Evolutionary conservation across 352 stramenopile genomes (phyloP).

Genomic region (Elongisporangium anandrum): DNA sequence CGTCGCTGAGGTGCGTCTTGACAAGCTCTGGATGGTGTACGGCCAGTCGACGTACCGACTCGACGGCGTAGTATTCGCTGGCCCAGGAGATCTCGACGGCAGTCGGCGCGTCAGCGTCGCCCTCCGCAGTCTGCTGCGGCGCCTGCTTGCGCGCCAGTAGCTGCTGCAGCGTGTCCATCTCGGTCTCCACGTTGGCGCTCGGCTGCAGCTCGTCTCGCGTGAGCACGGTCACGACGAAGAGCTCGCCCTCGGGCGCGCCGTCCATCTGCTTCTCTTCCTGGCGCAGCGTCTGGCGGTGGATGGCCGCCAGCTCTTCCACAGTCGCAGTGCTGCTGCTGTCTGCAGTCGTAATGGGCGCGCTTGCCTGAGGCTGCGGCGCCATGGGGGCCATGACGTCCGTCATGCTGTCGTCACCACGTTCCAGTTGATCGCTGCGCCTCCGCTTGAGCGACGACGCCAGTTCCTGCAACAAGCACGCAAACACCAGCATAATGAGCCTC

Average conservation of each 20-base stretch:
- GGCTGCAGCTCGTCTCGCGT: slow-evolving; percentile 33
- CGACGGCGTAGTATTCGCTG: slow-evolving; percentile 35
- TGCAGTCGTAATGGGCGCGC: background rate
- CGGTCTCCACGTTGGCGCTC: slow-evolving; percentile 22
- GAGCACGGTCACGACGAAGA: slow-evolving; percentile 57
- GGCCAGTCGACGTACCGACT: slow-evolving; percentile 36
- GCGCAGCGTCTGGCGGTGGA: slow-evolving; percentile 8
- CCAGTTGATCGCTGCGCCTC: background rate
- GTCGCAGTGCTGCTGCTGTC: background rate
- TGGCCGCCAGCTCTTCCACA: slow-evolving; percentile 5
- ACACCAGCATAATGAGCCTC: background rate
- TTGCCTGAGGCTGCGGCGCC: background rate
- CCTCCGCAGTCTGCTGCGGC: background rate
- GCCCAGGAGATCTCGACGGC: slow-evolving; percentile 30
- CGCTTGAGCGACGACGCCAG: background rate
- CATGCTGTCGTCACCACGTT: background rate
- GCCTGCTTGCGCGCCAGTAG: slow-evolving; percentile 21
- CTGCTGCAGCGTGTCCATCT: slow-evolving; percentile 25
- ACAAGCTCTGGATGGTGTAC: slow-evolving; percentile 22
- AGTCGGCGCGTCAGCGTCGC: background rate
- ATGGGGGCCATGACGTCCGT: background rate
- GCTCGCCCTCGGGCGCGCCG: slow-evolving; percentile 45
- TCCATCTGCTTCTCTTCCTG: slow-evolving; percentile 32
- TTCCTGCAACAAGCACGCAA: background rate
- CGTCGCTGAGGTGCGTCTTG: background rate